These are phyloP conservation scores for Jatropha curcas DNA, from an alignment of 345 rosid genomes.

Conservation along the genomic window DNA sequence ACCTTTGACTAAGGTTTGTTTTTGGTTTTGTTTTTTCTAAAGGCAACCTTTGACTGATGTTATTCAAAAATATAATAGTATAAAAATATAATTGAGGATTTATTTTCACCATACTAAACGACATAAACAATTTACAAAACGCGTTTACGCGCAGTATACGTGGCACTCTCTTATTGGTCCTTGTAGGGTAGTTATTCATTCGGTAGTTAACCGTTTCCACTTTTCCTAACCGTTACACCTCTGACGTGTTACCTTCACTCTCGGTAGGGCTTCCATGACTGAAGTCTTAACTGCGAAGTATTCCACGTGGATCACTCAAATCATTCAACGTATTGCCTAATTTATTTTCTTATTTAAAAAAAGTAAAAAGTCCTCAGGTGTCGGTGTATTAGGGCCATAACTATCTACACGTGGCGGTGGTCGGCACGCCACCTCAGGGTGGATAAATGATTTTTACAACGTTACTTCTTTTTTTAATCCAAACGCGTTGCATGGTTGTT, in stretches of 20 bases:
- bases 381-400: slow-evolving; percentile 13
- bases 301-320: background rate
- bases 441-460: background rate
- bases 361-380: background rate
- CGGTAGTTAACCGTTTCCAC: background rate
- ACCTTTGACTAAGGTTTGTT: no score
- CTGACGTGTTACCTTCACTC: no score
- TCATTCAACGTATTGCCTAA: background rate
- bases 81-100: no score
- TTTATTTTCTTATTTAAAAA: no score
- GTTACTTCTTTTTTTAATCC: background rate
- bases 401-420: slow-evolving; percentile 17
- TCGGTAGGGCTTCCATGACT: background rate
- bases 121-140: no score
- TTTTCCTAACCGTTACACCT: background rate
- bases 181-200: background rate
- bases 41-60: no score
- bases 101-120: no score
- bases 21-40: no score
- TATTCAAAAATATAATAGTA: no score
- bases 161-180: background rate
- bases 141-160: background rate
- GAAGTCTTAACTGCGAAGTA: slow-evolving; percentile 6
- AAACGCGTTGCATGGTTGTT: background rate
- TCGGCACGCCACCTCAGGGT: background rate